Base-by-base conservation (phyloP, 1,284 basidiomycete genomes). In the Thecaphora thlaspeos region DNA sequence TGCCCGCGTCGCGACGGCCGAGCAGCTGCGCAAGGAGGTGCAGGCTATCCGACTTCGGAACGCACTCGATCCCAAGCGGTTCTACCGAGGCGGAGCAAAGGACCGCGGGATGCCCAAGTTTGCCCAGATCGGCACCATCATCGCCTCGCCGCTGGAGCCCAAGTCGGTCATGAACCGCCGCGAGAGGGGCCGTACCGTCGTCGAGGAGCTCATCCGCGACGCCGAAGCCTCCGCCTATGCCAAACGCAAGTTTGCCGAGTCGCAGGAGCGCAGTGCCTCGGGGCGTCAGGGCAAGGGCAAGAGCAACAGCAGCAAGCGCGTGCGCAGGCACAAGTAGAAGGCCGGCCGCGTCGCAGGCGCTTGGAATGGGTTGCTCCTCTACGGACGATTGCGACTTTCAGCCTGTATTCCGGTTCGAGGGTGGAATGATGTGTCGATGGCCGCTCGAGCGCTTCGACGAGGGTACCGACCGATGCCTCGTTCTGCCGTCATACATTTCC, bases 1-100 rank as follows among this genome's bases (percentile, higher is more conserved):
- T 52, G 70, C 73, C 18, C 54, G 73, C 3, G 57, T 61, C 3
- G 55, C 67, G 4, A 70, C 73, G 10, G 72, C 71, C 10, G 85
- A 88, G 52, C 73, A 75, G 54, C 83, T 97, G 62, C 83, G 91
- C 72, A 86, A 89, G 51, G 93, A 98, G 80, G 89, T 96, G 32
- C 91, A 96, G 78, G 91, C 94, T 1, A 82, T 97, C 46, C 86
- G 91, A 21, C 81, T 98, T 46, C 86, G 89, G 43, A 94, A 94
- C 76, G 88, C 92, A 51, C 83, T 98, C 32, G 94, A 98, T 75
- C 93, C 94, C 8, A 98, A 97, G 79, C 83, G 92, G 30, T 97
- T 97, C 82, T 93, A 96, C 81, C 92, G 71, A 81, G 85, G 89
- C 72, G 38, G 89, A 85, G 71, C 90, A 88, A 39, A 87, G 88